Evolutionary conservation across 805 yeast genomes (phyloP).

Genomic region (Candida tallmaniae): DNA sequence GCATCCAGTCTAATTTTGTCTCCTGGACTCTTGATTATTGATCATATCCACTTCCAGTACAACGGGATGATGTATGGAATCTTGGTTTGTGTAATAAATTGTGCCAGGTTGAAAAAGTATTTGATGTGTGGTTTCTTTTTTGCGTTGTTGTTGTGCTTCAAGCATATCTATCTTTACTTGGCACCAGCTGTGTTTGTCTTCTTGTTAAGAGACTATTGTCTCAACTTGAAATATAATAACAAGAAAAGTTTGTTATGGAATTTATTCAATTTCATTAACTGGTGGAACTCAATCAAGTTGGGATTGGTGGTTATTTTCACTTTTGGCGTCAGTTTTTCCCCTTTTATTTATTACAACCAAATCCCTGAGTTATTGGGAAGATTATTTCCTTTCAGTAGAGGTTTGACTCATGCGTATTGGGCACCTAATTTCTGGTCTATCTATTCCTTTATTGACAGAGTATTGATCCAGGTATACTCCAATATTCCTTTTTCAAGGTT

Average conservation of each 20-base stretch:
- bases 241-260: constrained; percentile 18
- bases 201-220: constrained; percentile 67
- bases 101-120: constrained; percentile 56
- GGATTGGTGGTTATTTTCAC: constrained; percentile 60
- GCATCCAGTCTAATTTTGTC: constrained; percentile 80
- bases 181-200: constrained; percentile 92
- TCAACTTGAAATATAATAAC: constrained; percentile 37
- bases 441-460: constrained; percentile 77
- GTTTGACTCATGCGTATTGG: constrained; percentile 97
- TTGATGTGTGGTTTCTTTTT: constrained; percentile 66
- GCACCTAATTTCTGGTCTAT: constrained; percentile 98
- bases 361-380: constrained; percentile 62
- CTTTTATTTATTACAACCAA: constrained; percentile 61
- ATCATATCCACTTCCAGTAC: constrained; percentile 96
- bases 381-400: constrained; percentile 90
- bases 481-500: constrained; percentile 28
- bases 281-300: constrained; percentile 57
- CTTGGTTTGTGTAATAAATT: constrained; percentile 65
- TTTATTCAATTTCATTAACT: constrained; percentile 39
- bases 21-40: constrained; percentile 88
- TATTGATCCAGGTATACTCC: constrained; percentile 47
- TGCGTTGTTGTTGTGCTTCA: constrained; percentile 79
- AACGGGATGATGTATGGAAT: constrained; percentile 92
- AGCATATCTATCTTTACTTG: constrained; percentile 86
- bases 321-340: constrained; percentile 68